These are phyloP conservation scores for Entomortierella parvispora DNA, from an alignment of 192 early-diverging fungal genomes.

Conservation along the genomic window DNA sequence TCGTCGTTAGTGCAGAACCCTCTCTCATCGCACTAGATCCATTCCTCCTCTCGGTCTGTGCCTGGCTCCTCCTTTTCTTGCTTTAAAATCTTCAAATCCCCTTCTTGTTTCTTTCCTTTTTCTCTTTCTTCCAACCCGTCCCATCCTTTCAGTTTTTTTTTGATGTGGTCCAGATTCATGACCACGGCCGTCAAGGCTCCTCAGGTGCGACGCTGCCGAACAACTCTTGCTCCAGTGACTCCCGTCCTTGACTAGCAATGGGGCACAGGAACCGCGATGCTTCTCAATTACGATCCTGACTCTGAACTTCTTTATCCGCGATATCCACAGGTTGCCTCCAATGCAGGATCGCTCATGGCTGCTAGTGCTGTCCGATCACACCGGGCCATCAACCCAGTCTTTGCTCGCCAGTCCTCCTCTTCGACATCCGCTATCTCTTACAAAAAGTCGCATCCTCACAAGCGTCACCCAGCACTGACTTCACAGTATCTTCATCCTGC, in stretches of 20 bases:
- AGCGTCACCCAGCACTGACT: conserved; percentile 47
- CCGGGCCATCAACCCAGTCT: conserved; percentile 11
- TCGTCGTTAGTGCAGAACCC: too few relatives aligned
- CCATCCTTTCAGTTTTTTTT: background rate
- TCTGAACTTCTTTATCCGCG: background rate
- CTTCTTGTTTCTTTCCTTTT: background rate
- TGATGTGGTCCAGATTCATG: conserved; percentile 1
- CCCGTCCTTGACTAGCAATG: too few relatives aligned
- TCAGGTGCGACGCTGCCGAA: too few relatives aligned
- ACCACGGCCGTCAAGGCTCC: background rate
- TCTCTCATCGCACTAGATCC: too few relatives aligned
- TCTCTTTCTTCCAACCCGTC: background rate
- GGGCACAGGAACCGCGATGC: too few relatives aligned
- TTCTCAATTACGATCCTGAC: too few relatives aligned
- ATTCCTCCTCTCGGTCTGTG: too few relatives aligned
- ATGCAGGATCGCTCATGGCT: background rate
- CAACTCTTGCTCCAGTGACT: too few relatives aligned
- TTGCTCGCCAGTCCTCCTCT: conserved; percentile 48
- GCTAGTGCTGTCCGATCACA: conserved; percentile 3
- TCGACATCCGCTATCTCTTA: conserved; percentile 59
- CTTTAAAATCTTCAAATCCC: background rate
- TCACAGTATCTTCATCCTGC: conserved; percentile 54
- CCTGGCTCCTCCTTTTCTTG: too few relatives aligned
- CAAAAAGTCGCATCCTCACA: conserved; percentile 57
- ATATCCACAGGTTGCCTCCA: background rate